phyloP scores from a whole-genome alignment of 345 rosid species.

The Jatropha curcas region DNA sequence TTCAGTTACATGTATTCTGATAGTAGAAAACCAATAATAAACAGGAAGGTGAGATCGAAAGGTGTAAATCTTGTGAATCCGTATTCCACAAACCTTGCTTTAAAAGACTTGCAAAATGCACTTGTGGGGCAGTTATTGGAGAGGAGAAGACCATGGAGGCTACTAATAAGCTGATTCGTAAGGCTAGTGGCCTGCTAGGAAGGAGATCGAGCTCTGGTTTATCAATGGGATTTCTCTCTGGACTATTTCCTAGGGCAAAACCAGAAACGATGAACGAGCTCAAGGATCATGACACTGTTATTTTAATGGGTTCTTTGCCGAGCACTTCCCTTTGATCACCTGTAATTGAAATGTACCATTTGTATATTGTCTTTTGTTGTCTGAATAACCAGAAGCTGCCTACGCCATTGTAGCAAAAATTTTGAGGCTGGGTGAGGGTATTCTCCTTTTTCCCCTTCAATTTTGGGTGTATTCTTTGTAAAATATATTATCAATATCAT shows the following conservation, averaged over 20 bases:
- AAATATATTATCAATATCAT: background rate
- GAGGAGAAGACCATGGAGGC: constrained; percentile 22
- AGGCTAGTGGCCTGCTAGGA: constrained; percentile 34
- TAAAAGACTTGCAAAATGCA: constrained; percentile 56
- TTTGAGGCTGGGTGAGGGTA: background rate
- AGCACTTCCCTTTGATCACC: constrained; percentile 47
- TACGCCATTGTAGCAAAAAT: constrained; percentile 1
- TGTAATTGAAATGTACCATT: constrained; percentile 15
- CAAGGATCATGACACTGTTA: constrained; percentile 50
- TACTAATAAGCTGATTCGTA: constrained; percentile 23
- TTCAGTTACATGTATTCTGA: constrained; percentile 19
- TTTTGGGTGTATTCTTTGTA: constrained; percentile 1
- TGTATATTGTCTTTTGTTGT: constrained; percentile 21
- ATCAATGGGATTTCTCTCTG: constrained; percentile 52
- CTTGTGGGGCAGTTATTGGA: constrained; percentile 57
- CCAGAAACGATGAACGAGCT: constrained; percentile 32
- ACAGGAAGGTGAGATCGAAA: constrained; percentile 77
- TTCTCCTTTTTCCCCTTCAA: background rate
- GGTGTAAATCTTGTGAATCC: constrained; percentile 58
- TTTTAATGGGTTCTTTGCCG: constrained; percentile 80
- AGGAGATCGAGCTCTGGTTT: constrained; percentile 47
- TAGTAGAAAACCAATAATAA: constrained; percentile 9
- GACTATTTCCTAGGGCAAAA: constrained; percentile 61
- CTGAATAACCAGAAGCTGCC: constrained; percentile 6
- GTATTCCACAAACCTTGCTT: constrained; percentile 81